Evolutionary conservation across 345 rosid species (phyloP).

Genomic region (Erucastrum elatum): DNA sequence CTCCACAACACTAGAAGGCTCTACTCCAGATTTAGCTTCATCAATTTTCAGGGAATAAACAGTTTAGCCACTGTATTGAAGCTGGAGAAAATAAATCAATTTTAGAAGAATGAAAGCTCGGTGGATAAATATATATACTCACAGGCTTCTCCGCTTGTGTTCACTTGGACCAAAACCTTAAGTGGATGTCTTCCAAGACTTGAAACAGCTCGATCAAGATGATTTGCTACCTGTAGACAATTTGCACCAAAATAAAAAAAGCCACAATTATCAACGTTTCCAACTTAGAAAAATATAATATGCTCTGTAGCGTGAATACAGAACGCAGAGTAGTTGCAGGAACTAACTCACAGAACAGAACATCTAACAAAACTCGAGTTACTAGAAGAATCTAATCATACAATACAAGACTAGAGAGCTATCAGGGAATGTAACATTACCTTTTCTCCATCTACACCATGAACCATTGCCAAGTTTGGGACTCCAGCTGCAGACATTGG

Average conservation of each 20-base stretch:
- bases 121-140: constrained; percentile 38
- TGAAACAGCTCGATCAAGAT: constrained; percentile 72
- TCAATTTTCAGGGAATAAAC: constrained; percentile 12
- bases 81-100: neutral
- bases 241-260: neutral
- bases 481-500: constrained; percentile 65
- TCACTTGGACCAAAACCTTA: constrained; percentile 88
- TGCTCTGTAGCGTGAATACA: too few relatives aligned
- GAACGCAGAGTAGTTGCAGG: neutral
- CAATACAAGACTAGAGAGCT: neutral
- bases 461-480: constrained; percentile 69
- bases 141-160: constrained; percentile 94
- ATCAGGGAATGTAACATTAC: constrained; percentile 35
- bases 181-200: constrained; percentile 77
- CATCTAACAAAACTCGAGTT: neutral
- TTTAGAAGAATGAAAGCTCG: neutral
- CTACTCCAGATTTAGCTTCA: constrained; percentile 89
- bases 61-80: constrained; percentile 14
- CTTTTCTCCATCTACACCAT: constrained; percentile 83
- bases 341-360: neutral
- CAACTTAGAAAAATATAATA: too few relatives aligned
- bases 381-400: neutral
- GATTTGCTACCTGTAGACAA: constrained; percentile 60
- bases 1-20: constrained; percentile 69
- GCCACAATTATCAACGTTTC: too few relatives aligned